Evolutionary conservation across 805 yeast genomes (phyloP).

Genomic region (Saturnispora diversa): DNA sequence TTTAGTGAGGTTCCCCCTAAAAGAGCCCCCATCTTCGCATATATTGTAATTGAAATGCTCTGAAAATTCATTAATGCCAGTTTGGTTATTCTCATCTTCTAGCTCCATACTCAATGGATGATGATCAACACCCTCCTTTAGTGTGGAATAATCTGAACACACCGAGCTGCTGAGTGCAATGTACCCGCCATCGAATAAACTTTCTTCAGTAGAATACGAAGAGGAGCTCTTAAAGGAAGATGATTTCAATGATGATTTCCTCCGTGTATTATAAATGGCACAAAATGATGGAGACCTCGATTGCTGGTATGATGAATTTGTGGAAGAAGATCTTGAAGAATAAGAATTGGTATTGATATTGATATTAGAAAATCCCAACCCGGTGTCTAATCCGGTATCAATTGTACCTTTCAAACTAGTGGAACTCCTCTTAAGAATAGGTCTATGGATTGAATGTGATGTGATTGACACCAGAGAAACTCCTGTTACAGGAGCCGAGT

Average conservation of each 20-base stretch:
- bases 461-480: conserved; percentile 2
- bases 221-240: neutral
- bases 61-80: too few species aligned
- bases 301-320: neutral
- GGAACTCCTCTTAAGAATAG: too few species aligned
- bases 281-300: conserved; percentile 6
- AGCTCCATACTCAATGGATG: too few species aligned
- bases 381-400: too few species aligned
- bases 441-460: too few species aligned
- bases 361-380: too few species aligned
- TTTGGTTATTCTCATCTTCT: too few species aligned
- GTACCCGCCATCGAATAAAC: neutral
- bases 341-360: too few species aligned
- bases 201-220: neutral
- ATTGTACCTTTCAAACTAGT: too few species aligned
- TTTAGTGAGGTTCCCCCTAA: too few species aligned
- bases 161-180: conserved; percentile 2
- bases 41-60: neutral
- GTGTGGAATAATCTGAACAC: neutral
- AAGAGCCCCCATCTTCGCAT: too few species aligned
- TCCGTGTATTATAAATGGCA: neutral
- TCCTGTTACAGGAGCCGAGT: neutral
- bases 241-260: conserved; percentile 1
- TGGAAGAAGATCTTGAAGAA: conserved; percentile 3
- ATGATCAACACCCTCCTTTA: neutral